These are phyloP conservation scores for Kwoniella europaea DNA, from an alignment of 768 basidiomycete species.

Conservation along the genomic window DNA sequence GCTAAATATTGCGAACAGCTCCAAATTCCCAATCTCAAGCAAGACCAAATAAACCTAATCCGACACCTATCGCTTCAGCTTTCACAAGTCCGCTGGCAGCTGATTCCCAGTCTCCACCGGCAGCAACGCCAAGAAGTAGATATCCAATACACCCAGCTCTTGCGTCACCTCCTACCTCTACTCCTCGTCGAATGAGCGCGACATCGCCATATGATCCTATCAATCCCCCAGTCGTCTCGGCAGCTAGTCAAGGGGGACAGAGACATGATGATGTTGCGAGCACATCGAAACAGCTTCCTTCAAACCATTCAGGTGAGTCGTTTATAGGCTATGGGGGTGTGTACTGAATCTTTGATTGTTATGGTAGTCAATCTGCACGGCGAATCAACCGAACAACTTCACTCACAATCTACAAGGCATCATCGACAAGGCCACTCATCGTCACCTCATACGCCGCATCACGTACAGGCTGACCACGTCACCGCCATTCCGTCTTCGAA, in stretches of 20 bases:
- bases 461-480: too few species aligned
- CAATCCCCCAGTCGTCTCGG: neutral
- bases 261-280: too few species aligned
- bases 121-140: constrained; percentile 9
- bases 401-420: too few species aligned
- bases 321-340: too few species aligned
- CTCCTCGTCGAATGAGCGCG: constrained; percentile 11
- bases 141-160: constrained; percentile 37
- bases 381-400: too few species aligned
- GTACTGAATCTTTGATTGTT: too few species aligned
- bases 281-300: too few species aligned
- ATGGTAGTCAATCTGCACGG: too few species aligned
- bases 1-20: neutral
- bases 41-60: neutral
- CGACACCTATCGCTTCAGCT: constrained; percentile 14
- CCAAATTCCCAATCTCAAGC: neutral
- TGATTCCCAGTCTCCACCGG: neutral
- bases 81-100: neutral
- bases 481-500: neutral
- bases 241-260: neutral
- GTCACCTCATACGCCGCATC: too few species aligned
- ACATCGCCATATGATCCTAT: constrained; percentile 19
- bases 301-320: too few species aligned
- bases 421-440: too few species aligned
- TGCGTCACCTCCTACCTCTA: constrained; percentile 36